Conservation (phyloP, 176 grass and related monocot species). For the Musa beccarii region DNA sequence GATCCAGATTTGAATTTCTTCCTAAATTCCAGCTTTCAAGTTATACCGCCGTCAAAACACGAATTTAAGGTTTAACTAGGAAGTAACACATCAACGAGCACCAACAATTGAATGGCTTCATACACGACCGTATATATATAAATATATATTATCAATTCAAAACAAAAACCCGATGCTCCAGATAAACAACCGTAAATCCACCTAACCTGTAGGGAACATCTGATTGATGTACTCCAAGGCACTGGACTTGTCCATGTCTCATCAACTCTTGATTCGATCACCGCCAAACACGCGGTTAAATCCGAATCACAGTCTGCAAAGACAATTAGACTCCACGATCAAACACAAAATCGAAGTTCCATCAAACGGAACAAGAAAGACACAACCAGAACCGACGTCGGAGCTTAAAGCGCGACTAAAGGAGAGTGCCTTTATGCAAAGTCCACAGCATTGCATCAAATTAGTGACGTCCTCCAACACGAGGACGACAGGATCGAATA, state of each 20-base stretch:
- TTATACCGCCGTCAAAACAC: neutral
- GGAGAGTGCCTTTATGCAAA: neutral
- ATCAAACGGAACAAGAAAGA: neutral
- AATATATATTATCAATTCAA: neutral
- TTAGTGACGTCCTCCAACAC: neutral
- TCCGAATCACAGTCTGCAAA: no score
- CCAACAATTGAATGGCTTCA: neutral
- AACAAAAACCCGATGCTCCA: constrained; percentile 18
- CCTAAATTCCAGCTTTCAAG: neutral
- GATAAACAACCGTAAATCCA: neutral
- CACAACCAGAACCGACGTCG: neutral
- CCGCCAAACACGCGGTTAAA: neutral
- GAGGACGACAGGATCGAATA: neutral
- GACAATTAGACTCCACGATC: neutral
- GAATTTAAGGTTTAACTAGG: neutral
- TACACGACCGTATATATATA: neutral
- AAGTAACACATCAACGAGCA: constrained; percentile 11
- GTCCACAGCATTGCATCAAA: constrained; percentile 2
- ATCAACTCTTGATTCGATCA: constrained; percentile 2
- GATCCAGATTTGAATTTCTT: neutral
- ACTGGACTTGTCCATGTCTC: constrained; percentile 82
- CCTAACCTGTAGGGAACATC: constrained; percentile 88
- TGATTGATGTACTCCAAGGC: constrained; percentile 98
- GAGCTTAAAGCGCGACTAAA: neutral
- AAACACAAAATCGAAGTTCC: neutral